Evolutionary conservation across 1,284 basidiomycete genomes (phyloP).

Genomic region (Cystobasidium sp.): DNA sequence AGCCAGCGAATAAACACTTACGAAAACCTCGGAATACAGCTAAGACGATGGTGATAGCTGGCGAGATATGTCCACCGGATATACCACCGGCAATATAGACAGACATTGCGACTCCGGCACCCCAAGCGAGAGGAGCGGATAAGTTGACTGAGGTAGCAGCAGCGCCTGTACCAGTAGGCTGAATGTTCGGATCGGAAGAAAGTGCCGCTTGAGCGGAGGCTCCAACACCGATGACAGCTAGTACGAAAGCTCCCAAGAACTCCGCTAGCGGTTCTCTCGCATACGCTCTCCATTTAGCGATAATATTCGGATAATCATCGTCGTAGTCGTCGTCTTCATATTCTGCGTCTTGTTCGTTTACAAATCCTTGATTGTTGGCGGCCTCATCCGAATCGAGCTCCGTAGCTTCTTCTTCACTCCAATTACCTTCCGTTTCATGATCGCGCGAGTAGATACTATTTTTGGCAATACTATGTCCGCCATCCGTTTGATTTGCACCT

Average conservation of each 20-base stretch:
- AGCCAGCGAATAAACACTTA: background rate
- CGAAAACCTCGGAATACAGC: slow-evolving; percentile 48
- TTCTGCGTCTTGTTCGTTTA: background rate
- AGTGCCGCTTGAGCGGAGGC: slow-evolving; percentile 15
- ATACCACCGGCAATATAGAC: slow-evolving; percentile 46
- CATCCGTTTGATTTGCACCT: background rate
- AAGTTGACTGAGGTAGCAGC: slow-evolving; percentile 11
- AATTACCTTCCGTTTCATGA: slow-evolving; percentile 15
- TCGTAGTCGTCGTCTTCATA: slow-evolving; percentile 18
- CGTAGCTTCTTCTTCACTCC: slow-evolving; percentile 14
- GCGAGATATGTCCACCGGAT: slow-evolving; percentile 50
- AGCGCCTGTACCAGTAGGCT: slow-evolving; percentile 9
- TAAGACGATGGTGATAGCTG: slow-evolving; percentile 46
- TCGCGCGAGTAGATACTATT: background rate
- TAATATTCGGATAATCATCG: slow-evolving; percentile 33
- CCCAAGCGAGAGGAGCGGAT: slow-evolving; percentile 31
- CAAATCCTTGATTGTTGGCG: background rate
- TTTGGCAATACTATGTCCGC: background rate
- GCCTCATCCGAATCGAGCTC: slow-evolving; percentile 16
- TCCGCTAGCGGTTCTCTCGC: slow-evolving; percentile 51
- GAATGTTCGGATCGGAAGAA: slow-evolving; percentile 5
- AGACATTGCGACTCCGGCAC: slow-evolving; percentile 35
- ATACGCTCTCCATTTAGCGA: slow-evolving; percentile 44
- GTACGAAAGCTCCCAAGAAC: slow-evolving; percentile 48
- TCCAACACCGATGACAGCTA: slow-evolving; percentile 47